phyloP scores from a whole-genome alignment of 2,329 filamentous ascomycete genomes.

The Talaromyces sp. region DNA sequence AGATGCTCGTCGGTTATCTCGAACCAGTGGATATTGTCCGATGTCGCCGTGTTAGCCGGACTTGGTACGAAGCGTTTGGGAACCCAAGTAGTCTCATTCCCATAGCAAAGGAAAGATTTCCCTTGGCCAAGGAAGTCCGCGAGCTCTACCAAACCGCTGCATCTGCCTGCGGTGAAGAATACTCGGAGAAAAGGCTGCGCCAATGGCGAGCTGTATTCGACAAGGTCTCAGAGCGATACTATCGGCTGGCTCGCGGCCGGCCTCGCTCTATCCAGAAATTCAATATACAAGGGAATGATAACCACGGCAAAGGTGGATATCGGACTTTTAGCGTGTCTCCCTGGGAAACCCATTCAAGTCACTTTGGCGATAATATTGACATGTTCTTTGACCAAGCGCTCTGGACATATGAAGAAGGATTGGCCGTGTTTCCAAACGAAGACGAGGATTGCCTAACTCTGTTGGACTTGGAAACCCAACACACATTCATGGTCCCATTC shows the following conservation, averaged over 20 bases:
- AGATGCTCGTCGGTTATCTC: slow-evolving; percentile 49
- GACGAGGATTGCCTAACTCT: slow-evolving; percentile 36
- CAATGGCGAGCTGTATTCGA: slow-evolving; percentile 39
- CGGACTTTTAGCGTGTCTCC: slow-evolving; percentile 39
- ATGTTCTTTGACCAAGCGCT: slow-evolving; percentile 33
- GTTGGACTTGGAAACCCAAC: slow-evolving; percentile 48
- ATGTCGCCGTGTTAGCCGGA: slow-evolving; percentile 50
- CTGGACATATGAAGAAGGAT: slow-evolving; percentile 56
- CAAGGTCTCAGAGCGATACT: slow-evolving; percentile 51
- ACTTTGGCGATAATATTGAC: slow-evolving; percentile 26
- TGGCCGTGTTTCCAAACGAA: slow-evolving; percentile 51
- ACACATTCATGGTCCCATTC: slow-evolving; percentile 49
- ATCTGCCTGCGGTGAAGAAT: neutral
- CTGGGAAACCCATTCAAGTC: slow-evolving; percentile 39
- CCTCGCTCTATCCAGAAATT: slow-evolving; percentile 46
- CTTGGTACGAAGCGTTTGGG: slow-evolving; percentile 49
- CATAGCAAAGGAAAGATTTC: slow-evolving; percentile 50
- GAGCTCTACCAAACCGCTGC: slow-evolving; percentile 16
- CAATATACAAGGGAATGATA: slow-evolving; percentile 33
- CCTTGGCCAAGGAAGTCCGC: slow-evolving; percentile 52
- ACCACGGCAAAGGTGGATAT: slow-evolving; percentile 27
- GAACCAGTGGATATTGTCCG: slow-evolving; percentile 48
- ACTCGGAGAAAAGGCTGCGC: slow-evolving; percentile 3
- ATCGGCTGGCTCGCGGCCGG: slow-evolving; percentile 47
- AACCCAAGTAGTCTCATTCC: slow-evolving; percentile 44